These are phyloP conservation scores for Penicillium expansum DNA, from an alignment of 2,329 filamentous ascomycete genomes.

Conservation along the genomic window DNA sequence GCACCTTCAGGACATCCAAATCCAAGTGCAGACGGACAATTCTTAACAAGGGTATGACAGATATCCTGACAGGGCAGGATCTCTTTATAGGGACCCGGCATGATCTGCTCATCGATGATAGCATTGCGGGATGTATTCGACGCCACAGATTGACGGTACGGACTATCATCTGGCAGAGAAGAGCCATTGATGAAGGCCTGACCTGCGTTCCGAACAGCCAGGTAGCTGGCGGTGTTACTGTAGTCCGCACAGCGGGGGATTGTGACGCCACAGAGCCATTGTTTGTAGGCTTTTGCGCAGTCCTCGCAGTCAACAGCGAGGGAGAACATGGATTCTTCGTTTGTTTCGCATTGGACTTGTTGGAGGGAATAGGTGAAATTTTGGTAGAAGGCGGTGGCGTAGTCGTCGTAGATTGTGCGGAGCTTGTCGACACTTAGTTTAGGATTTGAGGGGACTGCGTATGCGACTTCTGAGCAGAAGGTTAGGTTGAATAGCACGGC, in stretches of 20 bases:
- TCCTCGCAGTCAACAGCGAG: conserved; percentile 72
- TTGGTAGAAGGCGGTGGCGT: conserved; percentile 65
- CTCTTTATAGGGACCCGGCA: conserved; percentile 91
- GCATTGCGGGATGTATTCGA: conserved; percentile 64
- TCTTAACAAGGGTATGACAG: conserved; percentile 81
- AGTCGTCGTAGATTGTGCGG: conserved; percentile 71
- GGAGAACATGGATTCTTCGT: conserved; percentile 72
- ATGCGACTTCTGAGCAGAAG: conserved; percentile 85
- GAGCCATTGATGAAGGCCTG: conserved; percentile 70
- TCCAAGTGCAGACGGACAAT: conserved; percentile 71
- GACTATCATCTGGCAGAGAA: conserved; percentile 43
- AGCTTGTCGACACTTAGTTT: conserved; percentile 62
- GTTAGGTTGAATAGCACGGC: conserved; percentile 80
- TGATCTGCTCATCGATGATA: conserved; percentile 67
- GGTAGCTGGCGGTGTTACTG: conserved; percentile 53
- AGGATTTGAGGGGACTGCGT: conserved; percentile 82
- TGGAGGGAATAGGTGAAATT: conserved; percentile 79
- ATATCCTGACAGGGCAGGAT: conserved; percentile 82
- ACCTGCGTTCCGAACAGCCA: conserved; percentile 69
- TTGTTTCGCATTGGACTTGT: conserved; percentile 81
- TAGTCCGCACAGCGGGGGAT: conserved; percentile 93
- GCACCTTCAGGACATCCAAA: conserved; percentile 69
- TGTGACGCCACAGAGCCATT: conserved; percentile 90
- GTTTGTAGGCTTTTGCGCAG: conserved; percentile 79
- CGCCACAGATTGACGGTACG: conserved; percentile 37